These are phyloP conservation scores for Ormosia emarginata DNA, from an alignment of 306 rosid genomes.

Conservation along the genomic window DNA sequence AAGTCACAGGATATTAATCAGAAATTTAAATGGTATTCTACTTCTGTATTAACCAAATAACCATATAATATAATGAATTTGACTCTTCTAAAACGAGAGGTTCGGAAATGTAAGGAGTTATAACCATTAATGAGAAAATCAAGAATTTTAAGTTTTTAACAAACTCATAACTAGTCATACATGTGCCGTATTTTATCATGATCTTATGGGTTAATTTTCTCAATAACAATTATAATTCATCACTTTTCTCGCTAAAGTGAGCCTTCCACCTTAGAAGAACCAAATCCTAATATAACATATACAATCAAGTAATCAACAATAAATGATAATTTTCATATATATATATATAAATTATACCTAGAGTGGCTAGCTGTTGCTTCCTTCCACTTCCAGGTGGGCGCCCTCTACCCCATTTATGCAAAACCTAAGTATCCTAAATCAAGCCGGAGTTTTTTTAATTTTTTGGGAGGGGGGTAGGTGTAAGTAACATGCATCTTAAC, in stretches of 20 bases:
- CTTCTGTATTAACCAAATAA: background rate
- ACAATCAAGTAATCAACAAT: background rate
- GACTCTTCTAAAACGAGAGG: background rate
- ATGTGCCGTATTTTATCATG: background rate
- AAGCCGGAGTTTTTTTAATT: no score
- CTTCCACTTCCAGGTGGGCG: slow-evolving; percentile 92
- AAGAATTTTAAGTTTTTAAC: background rate
- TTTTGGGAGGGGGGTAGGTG: no score
- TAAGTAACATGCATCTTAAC: no score
- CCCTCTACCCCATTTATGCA: slow-evolving; percentile 28
- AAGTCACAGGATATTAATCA: background rate
- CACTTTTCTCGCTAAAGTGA: background rate
- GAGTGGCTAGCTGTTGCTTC: slow-evolving; percentile 78
- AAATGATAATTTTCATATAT: background rate
- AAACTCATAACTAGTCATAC: background rate
- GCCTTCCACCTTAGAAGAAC: background rate
- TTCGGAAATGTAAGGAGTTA: background rate
- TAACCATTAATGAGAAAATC: background rate
- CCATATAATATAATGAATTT: background rate
- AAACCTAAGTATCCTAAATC: no score
- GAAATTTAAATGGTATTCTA: background rate
- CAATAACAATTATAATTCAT: background rate
- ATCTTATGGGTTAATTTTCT: background rate
- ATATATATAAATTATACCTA: slow-evolving; percentile 43
- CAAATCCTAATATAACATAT: background rate